Percentiles rank a stretch among this genome's conserved stretches.
Evolutionary conservation across 1,139 yeast genomes (phyloP).

Genomic region (Ashbya aceris): DNA sequence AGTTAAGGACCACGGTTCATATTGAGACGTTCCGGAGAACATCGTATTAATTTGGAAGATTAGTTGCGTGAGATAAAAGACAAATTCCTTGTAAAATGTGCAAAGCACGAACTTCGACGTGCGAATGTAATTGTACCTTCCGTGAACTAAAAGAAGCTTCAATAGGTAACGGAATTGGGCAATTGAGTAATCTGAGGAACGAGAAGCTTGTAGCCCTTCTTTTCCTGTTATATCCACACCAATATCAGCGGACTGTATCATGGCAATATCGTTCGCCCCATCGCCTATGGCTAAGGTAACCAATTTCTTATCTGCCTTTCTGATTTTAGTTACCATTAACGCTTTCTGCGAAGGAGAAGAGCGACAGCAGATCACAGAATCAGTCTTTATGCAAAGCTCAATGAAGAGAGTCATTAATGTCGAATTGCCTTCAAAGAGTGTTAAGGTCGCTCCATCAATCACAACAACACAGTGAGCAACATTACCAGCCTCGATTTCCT

Average conservation of each 20-base stretch:
- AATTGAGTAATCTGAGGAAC: constrained; percentile 90
- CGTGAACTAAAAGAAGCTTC: constrained; percentile 83
- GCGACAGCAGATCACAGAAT: constrained; percentile 89
- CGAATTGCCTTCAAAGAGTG: constrained; percentile 61
- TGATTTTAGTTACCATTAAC: constrained; percentile 68
- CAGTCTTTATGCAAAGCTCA: constrained; percentile 77
- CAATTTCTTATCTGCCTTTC: constrained; percentile 51
- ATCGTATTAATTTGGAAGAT: constrained; percentile 78
- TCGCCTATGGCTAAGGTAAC: constrained; percentile 98
- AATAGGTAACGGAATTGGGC: constrained; percentile 85
- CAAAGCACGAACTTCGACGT: constrained; percentile 87
- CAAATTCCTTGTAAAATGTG: constrained; percentile 87
- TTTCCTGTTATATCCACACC: constrained; percentile 97
- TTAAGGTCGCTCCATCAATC: constrained; percentile 80
- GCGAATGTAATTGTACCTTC: constrained; percentile 87
- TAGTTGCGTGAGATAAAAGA: constrained; percentile 83
- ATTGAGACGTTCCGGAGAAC: constrained; percentile 88
- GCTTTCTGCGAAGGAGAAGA: constrained; percentile 98
- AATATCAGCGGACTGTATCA: constrained; percentile 97
- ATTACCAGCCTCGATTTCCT: constrained; percentile 45
- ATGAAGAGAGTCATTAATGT: constrained; percentile 65
- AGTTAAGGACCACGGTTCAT: constrained; percentile 92
- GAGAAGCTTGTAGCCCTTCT: constrained; percentile 94
- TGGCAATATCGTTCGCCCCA: constrained; percentile 98
- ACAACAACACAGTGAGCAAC: constrained; percentile 94